Evolutionary conservation across 768 basidiomycete species (phyloP), one percentile per base, ranked within the genome.

Genomic region (Cytidiella melzeri): DNA sequence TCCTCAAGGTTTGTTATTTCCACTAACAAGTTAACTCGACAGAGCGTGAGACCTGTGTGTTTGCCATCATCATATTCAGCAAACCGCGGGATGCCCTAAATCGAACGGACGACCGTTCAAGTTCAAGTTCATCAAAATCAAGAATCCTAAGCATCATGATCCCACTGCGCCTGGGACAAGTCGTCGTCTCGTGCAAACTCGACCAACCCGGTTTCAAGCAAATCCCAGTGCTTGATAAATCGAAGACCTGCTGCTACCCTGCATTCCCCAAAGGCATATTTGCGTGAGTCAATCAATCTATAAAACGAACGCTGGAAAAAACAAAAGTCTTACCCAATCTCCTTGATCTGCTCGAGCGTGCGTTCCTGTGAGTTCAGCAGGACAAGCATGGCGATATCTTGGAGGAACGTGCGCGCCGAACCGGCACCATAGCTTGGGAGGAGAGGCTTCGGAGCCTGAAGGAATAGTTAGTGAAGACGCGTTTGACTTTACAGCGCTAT

Each of bases 341-440:
- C 30, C 30, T 34, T 34, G 9, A 34, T 7, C 30, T 34, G 30
- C 7, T 7, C 30, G 30, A 34, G 30, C 7, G 30, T 34, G 30
- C 30, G 30, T 15, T 34, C 30, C 30, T 34, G 30, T 7, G 30
- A 34, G 30, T 34, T 34, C 9, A 34, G 30, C 30, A 34, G 15
- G 15, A 34, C 30, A 34, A 34, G 30, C 30, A 34, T 34, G 30
- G 30, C 30, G 30, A 34, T 34, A 15, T 34, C 30, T 34, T 34
- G 30, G 30, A 34, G 30, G 30, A 34, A 34, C 15, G 30, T 34
- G 30, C 30, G 30, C 9, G 30, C 15, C 15, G 30, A 7, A 15
- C 30, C 30, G 30, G 30, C 45, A n/a, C 45, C 45, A 20, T 36
- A 46, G 45, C 21, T 46, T 5, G 45, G 45, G 11, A 46, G 27